Evolutionary conservation across 176 grass and related monocot species (phyloP).

Genomic region (Aegilops sharonensis): DNA sequence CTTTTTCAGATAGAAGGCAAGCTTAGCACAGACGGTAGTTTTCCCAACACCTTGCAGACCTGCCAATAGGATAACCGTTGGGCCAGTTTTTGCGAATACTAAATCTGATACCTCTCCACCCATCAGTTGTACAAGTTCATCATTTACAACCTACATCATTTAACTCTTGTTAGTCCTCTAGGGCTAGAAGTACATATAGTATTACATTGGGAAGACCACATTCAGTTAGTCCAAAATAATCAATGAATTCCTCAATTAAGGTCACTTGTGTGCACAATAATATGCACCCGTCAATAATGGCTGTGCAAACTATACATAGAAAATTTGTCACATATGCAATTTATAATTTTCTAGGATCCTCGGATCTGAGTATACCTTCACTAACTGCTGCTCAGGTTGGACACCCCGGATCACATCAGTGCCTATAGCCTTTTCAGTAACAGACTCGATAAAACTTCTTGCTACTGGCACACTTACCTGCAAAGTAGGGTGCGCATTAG

Average conservation of each 20-base stretch:
- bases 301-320: not conserved
- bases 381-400: conserved; percentile 85
- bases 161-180: conserved; percentile 4
- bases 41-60: conserved; percentile 97
- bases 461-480: conserved; percentile 93
- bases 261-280: not conserved
- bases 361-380: conserved; percentile 63
- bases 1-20: conserved; percentile 91
- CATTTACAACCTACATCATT: conserved; percentile 67
- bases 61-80: conserved; percentile 81
- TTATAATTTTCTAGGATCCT: not conserved
- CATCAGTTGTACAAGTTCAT: conserved; percentile 94
- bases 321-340: not conserved
- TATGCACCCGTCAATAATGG: not conserved
- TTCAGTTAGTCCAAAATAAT: not conserved
- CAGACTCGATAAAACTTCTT: conserved; percentile 78
- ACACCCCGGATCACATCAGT: conserved; percentile 76
- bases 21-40: conserved; percentile 92
- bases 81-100: conserved; percentile 68
- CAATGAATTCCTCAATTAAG: not conserved
- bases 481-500: conserved; percentile 7
- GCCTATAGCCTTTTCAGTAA: conserved; percentile 80
- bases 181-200: not conserved
- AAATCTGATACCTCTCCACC: conserved; percentile 91
- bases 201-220: not conserved